Percentiles rank a stretch among this genome's conserved stretches.
Evolutionary conservation across 257 asterid genomes (phyloP).

Genomic region (Solanum pimpinellifolium): DNA sequence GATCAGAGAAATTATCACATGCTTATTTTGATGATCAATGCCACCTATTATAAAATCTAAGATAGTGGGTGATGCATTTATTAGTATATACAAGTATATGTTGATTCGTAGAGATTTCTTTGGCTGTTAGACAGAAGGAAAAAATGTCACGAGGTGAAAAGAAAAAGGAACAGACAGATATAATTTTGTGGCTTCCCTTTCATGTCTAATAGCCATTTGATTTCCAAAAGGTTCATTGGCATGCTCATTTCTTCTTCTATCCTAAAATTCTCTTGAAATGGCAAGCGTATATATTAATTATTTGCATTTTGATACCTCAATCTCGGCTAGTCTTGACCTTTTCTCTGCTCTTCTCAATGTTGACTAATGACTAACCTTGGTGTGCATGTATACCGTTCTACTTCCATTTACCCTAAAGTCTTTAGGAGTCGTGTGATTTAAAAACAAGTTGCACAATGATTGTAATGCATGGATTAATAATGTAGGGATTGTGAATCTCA

Average conservation of each 20-base stretch:
- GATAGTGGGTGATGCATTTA: background rate
- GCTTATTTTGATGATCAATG: background rate
- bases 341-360: background rate
- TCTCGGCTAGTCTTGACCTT: background rate
- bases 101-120: background rate
- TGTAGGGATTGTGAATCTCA: background rate
- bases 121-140: background rate
- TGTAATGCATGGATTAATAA: background rate
- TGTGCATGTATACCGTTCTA: background rate
- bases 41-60: background rate
- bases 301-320: background rate
- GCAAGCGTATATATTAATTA: background rate
- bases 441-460: background rate
- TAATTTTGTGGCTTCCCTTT: background rate
- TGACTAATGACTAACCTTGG: background rate
- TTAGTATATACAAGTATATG: background rate
- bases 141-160: background rate
- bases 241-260: background rate
- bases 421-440: background rate
- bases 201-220: background rate
- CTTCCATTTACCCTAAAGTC: background rate
- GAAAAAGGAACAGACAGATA: background rate
- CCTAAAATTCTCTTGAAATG: background rate
- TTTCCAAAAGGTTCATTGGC: background rate
- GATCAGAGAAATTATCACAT: background rate